Conservation (phyloP, 75 land plant species). For the Sequoia sempervirens region DNA sequence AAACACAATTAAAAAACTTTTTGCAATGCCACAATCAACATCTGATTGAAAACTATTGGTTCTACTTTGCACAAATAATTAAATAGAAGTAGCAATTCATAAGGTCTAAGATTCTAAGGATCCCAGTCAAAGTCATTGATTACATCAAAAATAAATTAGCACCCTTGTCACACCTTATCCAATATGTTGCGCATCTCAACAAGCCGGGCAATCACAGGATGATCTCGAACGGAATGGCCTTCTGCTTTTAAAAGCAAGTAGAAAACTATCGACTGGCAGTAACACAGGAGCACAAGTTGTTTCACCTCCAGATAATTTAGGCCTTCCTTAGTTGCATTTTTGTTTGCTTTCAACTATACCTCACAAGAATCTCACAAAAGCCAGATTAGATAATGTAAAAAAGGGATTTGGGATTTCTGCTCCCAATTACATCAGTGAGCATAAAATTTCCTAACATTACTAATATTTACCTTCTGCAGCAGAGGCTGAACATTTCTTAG, state of each 20-base stretch:
- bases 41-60: not conserved
- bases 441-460: not conserved
- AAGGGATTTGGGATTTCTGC: not conserved
- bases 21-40: not conserved
- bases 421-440: not conserved
- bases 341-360: slow-evolving; percentile 41
- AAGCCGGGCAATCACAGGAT: slow-evolving; percentile 76
- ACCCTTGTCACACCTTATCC: slow-evolving; percentile 55
- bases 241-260: slow-evolving; percentile 82
- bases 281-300: slow-evolving; percentile 53
- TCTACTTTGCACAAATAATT: not conserved
- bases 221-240: slow-evolving; percentile 77
- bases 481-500: slow-evolving; percentile 55
- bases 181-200: slow-evolving; percentile 62
- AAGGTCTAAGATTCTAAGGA: not conserved
- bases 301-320: slow-evolving; percentile 74
- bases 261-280: slow-evolving; percentile 74
- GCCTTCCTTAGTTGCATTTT: slow-evolving; percentile 34
- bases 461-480: slow-evolving; percentile 43
- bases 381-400: slow-evolving; percentile 1
- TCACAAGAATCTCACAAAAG: slow-evolving; percentile 9
- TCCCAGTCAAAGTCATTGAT: not conserved
- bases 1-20: slow-evolving; percentile 1
- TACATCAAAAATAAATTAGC: not conserved
- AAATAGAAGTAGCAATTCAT: not conserved